These are phyloP conservation scores for Barnettozyma hawaiiensis DNA, from an alignment of 1,139 yeast species.

Conservation along the genomic window DNA sequence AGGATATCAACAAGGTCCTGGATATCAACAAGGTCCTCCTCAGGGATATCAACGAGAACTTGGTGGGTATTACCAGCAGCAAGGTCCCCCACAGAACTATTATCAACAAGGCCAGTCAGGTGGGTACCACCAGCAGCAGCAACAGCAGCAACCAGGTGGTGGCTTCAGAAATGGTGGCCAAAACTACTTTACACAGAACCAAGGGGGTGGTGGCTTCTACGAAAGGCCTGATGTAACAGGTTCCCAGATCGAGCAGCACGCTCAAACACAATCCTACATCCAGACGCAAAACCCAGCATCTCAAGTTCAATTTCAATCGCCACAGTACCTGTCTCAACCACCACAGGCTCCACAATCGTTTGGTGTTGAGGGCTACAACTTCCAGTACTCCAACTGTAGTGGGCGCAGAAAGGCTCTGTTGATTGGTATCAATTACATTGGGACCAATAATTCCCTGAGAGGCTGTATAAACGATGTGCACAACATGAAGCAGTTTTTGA, in stretches of 20 bases:
- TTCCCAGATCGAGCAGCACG: slow-evolving; percentile 12
- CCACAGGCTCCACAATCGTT: slow-evolving; percentile 33
- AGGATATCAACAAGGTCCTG: slow-evolving; percentile 31
- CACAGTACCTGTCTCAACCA: slow-evolving; percentile 24
- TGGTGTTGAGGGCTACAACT: slow-evolving; percentile 30
- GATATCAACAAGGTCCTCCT: slow-evolving; percentile 30
- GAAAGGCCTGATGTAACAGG: slow-evolving; percentile 14
- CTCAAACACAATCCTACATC: slow-evolving; percentile 16
- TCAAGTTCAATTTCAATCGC: slow-evolving; percentile 12
- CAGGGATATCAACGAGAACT: slow-evolving; percentile 30
- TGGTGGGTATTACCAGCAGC: too few species aligned
- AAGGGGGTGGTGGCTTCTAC: slow-evolving; percentile 10
- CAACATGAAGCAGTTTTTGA: slow-evolving; percentile 54
- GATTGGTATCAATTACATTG: slow-evolving; percentile 83
- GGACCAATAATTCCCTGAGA: slow-evolving; percentile 59
- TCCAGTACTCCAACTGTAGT: slow-evolving; percentile 69
- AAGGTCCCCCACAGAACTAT: background rate
- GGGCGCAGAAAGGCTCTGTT: slow-evolving; percentile 78
- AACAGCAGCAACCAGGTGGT: background rate
- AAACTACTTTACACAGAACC: background rate
- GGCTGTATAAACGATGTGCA: slow-evolving; percentile 87
- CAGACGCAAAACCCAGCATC: slow-evolving; percentile 19
- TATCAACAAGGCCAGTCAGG: slow-evolving; percentile 6
- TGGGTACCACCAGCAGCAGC: slow-evolving; percentile 9
- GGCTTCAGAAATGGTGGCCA: background rate